These are phyloP conservation scores for Meyerozyma carpophila DNA, from an alignment of 1,139 yeast species.

Conservation along the genomic window DNA sequence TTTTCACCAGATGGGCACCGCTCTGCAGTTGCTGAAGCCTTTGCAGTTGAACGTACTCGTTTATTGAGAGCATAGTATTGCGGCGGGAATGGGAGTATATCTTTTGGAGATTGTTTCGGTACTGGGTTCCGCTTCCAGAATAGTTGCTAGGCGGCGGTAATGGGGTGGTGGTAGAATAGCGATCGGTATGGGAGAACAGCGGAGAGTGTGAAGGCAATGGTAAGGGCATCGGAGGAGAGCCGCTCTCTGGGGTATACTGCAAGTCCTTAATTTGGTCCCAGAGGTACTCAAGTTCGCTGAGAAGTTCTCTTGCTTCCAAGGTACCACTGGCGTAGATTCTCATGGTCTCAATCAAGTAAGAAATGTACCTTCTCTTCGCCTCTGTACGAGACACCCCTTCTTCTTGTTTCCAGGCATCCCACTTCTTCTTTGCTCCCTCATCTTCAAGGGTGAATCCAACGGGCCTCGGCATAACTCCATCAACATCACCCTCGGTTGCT, in stretches of 20 bases:
- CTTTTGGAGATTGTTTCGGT: conserved; percentile 34
- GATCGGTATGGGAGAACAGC: conserved; percentile 33
- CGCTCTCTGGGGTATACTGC: conserved; percentile 29
- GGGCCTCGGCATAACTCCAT: conserved; percentile 63
- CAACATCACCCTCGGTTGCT: conserved; percentile 82
- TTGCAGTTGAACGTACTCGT: conserved; percentile 35
- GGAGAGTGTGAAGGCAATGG: conserved; percentile 36
- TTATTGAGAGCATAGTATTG: conserved; percentile 32
- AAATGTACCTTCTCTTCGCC: conserved; percentile 68
- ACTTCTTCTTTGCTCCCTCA: conserved; percentile 64
- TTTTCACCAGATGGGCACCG: neutral
- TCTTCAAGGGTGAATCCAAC: conserved; percentile 55
- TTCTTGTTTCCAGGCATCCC: conserved; percentile 84
- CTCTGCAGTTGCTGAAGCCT: conserved; percentile 18
- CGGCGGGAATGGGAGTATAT: conserved; percentile 43
- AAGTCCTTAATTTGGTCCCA: conserved; percentile 74
- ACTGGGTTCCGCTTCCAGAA: conserved; percentile 18
- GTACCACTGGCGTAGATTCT: conserved; percentile 64
- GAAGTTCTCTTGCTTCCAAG: conserved; percentile 59
- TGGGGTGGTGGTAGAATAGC: conserved; percentile 37
- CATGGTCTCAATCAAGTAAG: conserved; percentile 70
- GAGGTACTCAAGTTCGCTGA: conserved; percentile 60
- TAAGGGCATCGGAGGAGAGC: conserved; percentile 12
- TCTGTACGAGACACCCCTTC: conserved; percentile 67
- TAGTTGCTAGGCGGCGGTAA: conserved; percentile 20